These are phyloP conservation scores for Colletotrichum theobromicola DNA, from an alignment of 2,329 filamentous ascomycete genomes.

Conservation along the genomic window DNA sequence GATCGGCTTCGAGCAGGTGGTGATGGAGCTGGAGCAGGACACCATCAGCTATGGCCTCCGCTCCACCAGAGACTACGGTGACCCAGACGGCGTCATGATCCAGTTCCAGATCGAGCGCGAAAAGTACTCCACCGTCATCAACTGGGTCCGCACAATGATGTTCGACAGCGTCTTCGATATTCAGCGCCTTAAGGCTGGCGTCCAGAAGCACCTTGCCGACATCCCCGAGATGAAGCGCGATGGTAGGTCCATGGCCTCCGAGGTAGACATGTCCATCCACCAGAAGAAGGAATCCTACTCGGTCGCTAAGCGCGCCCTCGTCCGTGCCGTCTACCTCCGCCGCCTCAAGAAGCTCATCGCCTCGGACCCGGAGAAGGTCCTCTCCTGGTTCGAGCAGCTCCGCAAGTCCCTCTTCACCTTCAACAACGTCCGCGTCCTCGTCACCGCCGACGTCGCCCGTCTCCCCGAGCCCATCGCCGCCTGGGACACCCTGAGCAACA, in stretches of 20 bases:
- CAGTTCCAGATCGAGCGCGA: slow-evolving; percentile 86
- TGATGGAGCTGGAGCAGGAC: slow-evolving; percentile 88
- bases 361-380: slow-evolving; percentile 75
- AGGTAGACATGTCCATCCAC: slow-evolving; percentile 79
- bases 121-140: slow-evolving; percentile 82
- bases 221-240: slow-evolving; percentile 91
- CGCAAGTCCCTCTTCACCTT: slow-evolving; percentile 79
- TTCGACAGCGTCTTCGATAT: slow-evolving; percentile 90
- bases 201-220: slow-evolving; percentile 87
- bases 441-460: slow-evolving; percentile 80
- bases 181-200: slow-evolving; percentile 62
- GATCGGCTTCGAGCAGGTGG: slow-evolving; percentile 89
- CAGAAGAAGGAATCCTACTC: slow-evolving; percentile 77
- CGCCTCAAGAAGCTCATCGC: slow-evolving; percentile 82
- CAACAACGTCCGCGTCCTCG: slow-evolving; percentile 83
- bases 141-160: slow-evolving; percentile 85
- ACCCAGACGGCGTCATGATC: slow-evolving; percentile 81
- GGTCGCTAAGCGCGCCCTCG: slow-evolving; percentile 80
- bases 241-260: slow-evolving; percentile 70
- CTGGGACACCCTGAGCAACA: slow-evolving; percentile 71
- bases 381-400: slow-evolving; percentile 79
- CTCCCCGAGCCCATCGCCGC: slow-evolving; percentile 77
- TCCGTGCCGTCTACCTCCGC: slow-evolving; percentile 87
- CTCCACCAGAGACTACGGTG: slow-evolving; percentile 71
- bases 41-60: slow-evolving; percentile 84